phyloP scores from a whole-genome alignment of 2,329 filamentous ascomycete species.

The Ascochyta lentis region DNA sequence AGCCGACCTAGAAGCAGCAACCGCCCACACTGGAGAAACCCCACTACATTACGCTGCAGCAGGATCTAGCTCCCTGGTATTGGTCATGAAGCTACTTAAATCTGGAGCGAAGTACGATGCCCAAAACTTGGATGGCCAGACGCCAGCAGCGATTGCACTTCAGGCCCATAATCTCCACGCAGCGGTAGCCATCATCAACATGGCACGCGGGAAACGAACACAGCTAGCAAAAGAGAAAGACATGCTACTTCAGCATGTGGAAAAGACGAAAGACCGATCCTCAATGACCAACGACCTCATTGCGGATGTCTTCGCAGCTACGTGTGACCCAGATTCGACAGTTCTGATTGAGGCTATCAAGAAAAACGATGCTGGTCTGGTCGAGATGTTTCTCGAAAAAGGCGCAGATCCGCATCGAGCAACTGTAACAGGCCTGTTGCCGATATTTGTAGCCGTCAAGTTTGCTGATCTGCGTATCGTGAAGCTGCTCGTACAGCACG shows the following conservation, averaged over 20 bases:
- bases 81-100: conserved; percentile 34
- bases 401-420: conserved; percentile 39
- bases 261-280: conserved; percentile 34
- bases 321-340: conserved; percentile 43
- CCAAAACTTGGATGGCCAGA: conserved; percentile 27
- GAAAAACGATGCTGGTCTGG: conserved; percentile 33
- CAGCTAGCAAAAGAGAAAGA: conserved; percentile 42
- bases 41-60: conserved; percentile 43
- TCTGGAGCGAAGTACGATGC: conserved; percentile 37
- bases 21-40: conserved; percentile 35
- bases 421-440: conserved; percentile 30
- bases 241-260: conserved; percentile 39
- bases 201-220: conserved; percentile 33
- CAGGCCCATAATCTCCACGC: conserved; percentile 36
- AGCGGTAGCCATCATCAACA: conserved; percentile 42
- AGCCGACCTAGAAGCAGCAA: conserved; percentile 32
- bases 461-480: conserved; percentile 35
- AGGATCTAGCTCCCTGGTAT: conserved; percentile 29
- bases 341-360: conserved; percentile 44
- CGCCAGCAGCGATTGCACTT: conserved; percentile 38
- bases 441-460: conserved; percentile 39
- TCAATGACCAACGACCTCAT: conserved; percentile 44
- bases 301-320: conserved; percentile 41
- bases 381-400: conserved; percentile 40
- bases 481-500: conserved; percentile 36